phyloP scores from a whole-genome alignment of 2,329 filamentous ascomycete genomes.

The Fusarium succisae region DNA sequence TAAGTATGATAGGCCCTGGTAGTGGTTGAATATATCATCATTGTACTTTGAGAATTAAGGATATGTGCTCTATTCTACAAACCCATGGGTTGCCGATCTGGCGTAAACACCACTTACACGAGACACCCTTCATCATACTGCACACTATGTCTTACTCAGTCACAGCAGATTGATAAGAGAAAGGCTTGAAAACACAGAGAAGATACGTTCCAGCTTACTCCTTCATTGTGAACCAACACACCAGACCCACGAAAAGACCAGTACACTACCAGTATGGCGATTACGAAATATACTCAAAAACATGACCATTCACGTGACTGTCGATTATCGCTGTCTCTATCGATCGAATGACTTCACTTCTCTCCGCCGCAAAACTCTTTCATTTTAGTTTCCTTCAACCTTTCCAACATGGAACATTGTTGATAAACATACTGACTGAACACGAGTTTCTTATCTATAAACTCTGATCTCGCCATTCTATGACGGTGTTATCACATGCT shows the following conservation, averaged over 20 bases:
- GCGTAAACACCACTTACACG: background rate
- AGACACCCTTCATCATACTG: too few species aligned
- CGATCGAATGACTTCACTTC: constrained; percentile 25
- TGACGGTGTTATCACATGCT: background rate
- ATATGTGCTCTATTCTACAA: background rate
- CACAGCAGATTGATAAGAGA: background rate
- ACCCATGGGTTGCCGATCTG: background rate
- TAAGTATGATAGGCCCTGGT: too few species aligned
- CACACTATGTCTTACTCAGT: background rate
- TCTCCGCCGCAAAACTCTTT: constrained; percentile 12
- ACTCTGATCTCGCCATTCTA: background rate
- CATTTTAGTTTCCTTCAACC: background rate
- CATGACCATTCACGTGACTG: constrained; percentile 15
- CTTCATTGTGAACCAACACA: background rate
- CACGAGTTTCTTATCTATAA: background rate
- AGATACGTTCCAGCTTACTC: too few species aligned
- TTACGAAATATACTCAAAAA: background rate
- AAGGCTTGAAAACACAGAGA: background rate
- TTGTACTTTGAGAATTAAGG: background rate
- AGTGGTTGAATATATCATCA: background rate
- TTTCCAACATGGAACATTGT: background rate
- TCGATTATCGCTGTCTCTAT: background rate
- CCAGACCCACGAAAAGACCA: background rate
- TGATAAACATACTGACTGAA: background rate
- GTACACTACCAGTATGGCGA: background rate